Percentiles rank a stretch among this genome's conserved stretches.
These are phyloP conservation scores for Heracleum sosnowskyi DNA, from an alignment of 129 eudicot species.

Conservation along the genomic window DNA sequence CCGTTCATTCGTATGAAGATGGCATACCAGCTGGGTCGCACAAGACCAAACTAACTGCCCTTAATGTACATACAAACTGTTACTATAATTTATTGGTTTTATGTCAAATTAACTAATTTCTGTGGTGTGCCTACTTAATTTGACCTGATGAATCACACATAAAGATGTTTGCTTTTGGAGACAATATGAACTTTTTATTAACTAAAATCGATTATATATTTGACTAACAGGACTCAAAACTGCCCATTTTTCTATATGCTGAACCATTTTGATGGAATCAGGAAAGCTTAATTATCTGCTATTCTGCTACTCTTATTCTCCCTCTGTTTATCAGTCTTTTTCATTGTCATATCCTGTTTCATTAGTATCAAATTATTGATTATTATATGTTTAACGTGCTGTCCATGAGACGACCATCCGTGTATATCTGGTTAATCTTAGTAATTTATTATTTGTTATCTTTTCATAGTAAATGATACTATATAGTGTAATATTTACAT, in stretches of 20 bases:
- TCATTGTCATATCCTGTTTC: background rate
- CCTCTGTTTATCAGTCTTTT: background rate
- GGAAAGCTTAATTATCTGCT: background rate
- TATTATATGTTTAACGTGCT: background rate
- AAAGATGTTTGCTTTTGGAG: background rate
- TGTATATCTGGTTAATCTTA: background rate
- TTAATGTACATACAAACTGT: conserved; percentile 44
- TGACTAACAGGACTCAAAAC: background rate
- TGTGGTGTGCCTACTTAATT: background rate
- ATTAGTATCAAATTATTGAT: background rate
- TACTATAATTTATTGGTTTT: background rate
- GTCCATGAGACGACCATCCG: background rate
- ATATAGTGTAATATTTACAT: background rate
- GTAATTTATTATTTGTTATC: background rate
- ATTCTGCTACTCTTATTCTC: background rate
- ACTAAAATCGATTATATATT: background rate
- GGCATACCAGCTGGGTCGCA: conserved; percentile 86
- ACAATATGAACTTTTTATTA: background rate
- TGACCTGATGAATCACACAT: background rate
- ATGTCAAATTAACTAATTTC: background rate
- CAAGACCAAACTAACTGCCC: conserved; percentile 87
- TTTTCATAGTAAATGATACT: background rate
- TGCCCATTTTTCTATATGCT: background rate
- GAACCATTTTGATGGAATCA: background rate
- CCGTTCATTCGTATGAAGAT: conserved; percentile 92